Base-by-base conservation (phyloP, 176 grass and related monocot genomes). In the Aegilops tauschii region DNA sequence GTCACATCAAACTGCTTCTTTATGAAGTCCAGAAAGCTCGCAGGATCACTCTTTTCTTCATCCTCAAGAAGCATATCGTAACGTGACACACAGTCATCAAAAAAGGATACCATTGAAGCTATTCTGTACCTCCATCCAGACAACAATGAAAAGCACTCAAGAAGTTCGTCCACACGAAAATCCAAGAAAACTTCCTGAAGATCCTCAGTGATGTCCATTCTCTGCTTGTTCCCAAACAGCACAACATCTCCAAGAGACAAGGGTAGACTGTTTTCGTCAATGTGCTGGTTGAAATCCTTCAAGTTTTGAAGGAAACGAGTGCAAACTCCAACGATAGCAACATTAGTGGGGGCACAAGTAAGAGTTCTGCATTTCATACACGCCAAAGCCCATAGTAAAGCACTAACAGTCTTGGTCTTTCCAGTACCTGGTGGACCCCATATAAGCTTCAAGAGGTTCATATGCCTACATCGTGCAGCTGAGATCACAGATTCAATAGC, bases 401-500 rank as follows among this genome's bases (percentile, higher is more conserved):
- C 61, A 66, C 87, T 76, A 44, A 89, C 69, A 2, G 89, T 95
- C 69, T 92, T 98, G 28, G 95, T 98, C 70, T 98, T 95, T 25
- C 95, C 93, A 16, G 93, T 95, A 62, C 95, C 95, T 77, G 93
- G 95, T 79, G 95, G 95, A 2, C 95, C 95, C 91, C 95, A 92
- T 73, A 95, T 86, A 89, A 98, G 93, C 81, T 93, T 87, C 11
- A 90, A 83, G 47, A 80, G 82, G 73, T 87, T 88, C 30, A 20
- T 76, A 93, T 84, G 83, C 61, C 27, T 72, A 65, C 85, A 87
- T 69, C 13, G 29, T 17, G 90, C 47, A 42, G 91, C 86, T 67
- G 83, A 90, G 79, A 93, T 80, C 21, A 90, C 86, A 79, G 84
- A 88, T 54, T 85, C 52, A 49, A 98, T 21, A 20, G 83, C 91